phyloP scores from a whole-genome alignment of 805 yeast genomes.

The Barnettozyma salicaria region DNA sequence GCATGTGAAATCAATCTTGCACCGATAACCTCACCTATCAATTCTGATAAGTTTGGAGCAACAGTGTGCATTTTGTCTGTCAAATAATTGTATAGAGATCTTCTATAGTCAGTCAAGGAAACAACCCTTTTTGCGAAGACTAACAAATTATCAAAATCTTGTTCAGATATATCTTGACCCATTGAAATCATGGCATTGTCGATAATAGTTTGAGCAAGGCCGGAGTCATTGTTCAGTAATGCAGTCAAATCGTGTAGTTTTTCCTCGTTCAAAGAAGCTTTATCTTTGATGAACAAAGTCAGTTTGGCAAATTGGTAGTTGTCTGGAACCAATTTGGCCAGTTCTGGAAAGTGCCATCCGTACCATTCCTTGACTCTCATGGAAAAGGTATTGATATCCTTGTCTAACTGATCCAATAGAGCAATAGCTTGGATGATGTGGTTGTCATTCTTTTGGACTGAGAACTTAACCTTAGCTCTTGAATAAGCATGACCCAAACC shows the following conservation, averaged over 20 bases:
- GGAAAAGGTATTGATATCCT: conserved; percentile 95
- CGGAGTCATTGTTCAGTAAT: conserved; percentile 76
- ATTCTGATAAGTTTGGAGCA: conserved; percentile 94
- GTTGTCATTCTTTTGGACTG: conserved; percentile 97
- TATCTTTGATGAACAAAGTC: conserved; percentile 79
- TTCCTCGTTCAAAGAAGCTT: conserved; percentile 73
- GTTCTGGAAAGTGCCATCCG: conserved; percentile 98
- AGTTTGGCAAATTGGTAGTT: conserved; percentile 94
- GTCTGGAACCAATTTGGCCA: conserved; percentile 97
- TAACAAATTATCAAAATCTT: conserved; percentile 86
- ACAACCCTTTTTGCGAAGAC: conserved; percentile 93
- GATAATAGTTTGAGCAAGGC: conserved; percentile 81
- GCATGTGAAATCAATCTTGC: conserved; percentile 98
- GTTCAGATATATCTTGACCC: conserved; percentile 97
- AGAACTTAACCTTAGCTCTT: conserved; percentile 97
- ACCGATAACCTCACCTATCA: conserved; percentile 98
- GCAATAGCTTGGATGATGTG: conserved; percentile 99
- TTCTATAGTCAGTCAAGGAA: conserved; percentile 85
- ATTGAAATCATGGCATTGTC: conserved; percentile 95
- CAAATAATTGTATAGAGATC: conserved; percentile 74
- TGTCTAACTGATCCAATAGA: conserved; percentile 89
- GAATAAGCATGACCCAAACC: conserved; percentile 99
- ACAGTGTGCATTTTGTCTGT: conserved; percentile 95
- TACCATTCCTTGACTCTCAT: conserved; percentile 99
- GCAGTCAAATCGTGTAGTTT: conserved; percentile 88